A percentile compares a stretch with the other conserved stretches of the same genome.
Conservation (phyloP, 768 basidiomycete species). For the Phaeolepiota aurea region DNA sequence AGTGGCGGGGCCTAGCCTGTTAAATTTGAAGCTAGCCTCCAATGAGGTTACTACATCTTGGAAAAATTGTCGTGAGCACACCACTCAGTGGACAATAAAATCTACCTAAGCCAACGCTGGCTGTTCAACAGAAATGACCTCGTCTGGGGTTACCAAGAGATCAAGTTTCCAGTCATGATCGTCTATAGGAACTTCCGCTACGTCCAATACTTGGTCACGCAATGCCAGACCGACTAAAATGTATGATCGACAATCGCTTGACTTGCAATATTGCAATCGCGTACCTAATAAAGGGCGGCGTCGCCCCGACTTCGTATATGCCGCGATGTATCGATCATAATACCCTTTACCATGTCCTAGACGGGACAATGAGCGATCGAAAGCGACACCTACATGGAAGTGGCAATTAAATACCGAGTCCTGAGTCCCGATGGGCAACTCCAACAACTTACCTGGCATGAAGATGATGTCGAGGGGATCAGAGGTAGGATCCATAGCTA, state of each 20-base stretch:
- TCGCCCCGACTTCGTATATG: constrained; percentile 36
- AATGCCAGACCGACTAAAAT: constrained; percentile 56
- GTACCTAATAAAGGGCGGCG: constrained; percentile 53
- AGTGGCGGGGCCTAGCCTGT: too few species aligned
- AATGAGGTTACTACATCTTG: too few species aligned
- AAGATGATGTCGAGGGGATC: constrained; percentile 55
- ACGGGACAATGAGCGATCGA: constrained; percentile 59
- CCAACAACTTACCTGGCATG: constrained; percentile 50
- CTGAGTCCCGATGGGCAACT: constrained; percentile 2
- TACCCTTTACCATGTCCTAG: constrained; percentile 82
- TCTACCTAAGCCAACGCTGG: too few species aligned
- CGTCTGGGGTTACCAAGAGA: constrained; percentile 40
- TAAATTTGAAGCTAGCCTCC: too few species aligned
- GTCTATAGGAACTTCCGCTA: constrained; percentile 41
- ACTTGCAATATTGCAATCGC: constrained; percentile 9
- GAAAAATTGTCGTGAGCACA: too few species aligned
- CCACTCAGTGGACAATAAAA: too few species aligned
- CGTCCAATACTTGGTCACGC: constrained; percentile 51
- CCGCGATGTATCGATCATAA: constrained; percentile 66
- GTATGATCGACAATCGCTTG: constrained; percentile 7
- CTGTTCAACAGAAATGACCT: constrained; percentile 10
- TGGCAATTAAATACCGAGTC: not conserved
- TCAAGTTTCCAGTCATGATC: constrained; percentile 61
- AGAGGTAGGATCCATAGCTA: constrained; percentile 27
- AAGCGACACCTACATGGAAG: constrained; percentile 54